These are phyloP conservation scores for Pelargonium fulgidum DNA, from an alignment of 441 rosid species.

Conservation along the genomic window DNA sequence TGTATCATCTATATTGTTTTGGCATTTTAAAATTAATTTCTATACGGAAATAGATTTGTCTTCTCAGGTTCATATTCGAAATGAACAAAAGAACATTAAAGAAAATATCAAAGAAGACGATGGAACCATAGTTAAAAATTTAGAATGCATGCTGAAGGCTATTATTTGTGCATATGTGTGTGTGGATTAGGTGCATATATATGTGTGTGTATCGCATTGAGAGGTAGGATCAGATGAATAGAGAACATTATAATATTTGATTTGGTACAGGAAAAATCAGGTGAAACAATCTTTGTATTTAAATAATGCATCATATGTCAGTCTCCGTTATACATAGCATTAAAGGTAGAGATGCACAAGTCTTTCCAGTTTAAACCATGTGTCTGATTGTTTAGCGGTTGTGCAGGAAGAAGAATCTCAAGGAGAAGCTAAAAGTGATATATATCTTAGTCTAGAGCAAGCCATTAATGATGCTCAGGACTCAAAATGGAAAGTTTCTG, in stretches of 20 bases:
- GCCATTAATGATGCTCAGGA: constrained; percentile 33
- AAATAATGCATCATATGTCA: too few species aligned
- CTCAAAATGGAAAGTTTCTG: constrained; percentile 36
- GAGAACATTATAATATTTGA: too few species aligned
- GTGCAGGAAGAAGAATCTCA: constrained; percentile 45
- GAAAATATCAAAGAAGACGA: constrained; percentile 2
- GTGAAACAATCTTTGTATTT: background rate
- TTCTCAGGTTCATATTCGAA: background rate
- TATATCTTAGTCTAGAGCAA: constrained; percentile 37
- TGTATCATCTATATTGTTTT: constrained; percentile 1
- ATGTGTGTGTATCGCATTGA: too few species aligned
- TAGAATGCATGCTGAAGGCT: too few species aligned
- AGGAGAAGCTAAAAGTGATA: constrained; percentile 28
- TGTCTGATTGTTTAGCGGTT: constrained; percentile 17
- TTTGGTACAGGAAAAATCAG: background rate
- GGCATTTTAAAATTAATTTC: constrained; percentile 1
- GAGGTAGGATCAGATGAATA: too few species aligned
- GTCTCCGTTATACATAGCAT: too few species aligned
- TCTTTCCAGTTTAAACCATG: constrained; percentile 13
- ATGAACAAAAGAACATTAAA: background rate
- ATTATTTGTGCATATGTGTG: too few species aligned
- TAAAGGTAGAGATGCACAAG: background rate
- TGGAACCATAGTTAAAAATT: too few species aligned
- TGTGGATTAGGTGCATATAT: too few species aligned
- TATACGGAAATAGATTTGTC: background rate